These are phyloP conservation scores for Glycine tomentella DNA, from an alignment of 306 rosid species.

Conservation along the genomic window DNA sequence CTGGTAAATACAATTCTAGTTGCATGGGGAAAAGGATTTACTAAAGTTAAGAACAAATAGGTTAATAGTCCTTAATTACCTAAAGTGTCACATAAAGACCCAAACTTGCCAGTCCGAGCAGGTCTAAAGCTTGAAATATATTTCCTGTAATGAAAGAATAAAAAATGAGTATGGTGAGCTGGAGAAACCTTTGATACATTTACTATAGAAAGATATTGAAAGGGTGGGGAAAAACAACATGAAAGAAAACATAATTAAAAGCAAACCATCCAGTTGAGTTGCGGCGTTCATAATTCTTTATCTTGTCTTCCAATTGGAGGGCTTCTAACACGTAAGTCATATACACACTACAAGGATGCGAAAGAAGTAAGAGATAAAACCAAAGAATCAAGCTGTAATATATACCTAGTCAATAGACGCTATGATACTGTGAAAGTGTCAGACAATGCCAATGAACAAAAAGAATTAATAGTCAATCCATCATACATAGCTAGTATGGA, in stretches of 20 bases:
- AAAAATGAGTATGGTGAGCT: background rate
- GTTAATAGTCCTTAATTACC: conserved; percentile 56
- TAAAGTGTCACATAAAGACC: conserved; percentile 64
- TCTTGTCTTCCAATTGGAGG: conserved; percentile 84
- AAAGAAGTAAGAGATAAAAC: conserved; percentile 26
- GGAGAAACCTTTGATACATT: conserved; percentile 32
- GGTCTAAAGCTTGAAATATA: conserved; percentile 81
- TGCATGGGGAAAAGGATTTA: background rate
- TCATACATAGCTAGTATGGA: conserved; percentile 6
- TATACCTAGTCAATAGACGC: conserved; percentile 33
- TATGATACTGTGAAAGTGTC: background rate
- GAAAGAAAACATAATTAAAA: conserved; percentile 16
- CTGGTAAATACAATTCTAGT: background rate
- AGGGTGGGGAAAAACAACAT: background rate
- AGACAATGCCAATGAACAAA: conserved; percentile 37
- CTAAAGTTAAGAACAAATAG: conserved; percentile 33
- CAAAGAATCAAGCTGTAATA: conserved; percentile 18
- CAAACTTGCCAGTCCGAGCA: conserved; percentile 70
- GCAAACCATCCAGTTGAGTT: conserved; percentile 90
- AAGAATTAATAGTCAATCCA: background rate
- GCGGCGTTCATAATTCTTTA: conserved; percentile 79
- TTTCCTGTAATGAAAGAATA: conserved; percentile 69
- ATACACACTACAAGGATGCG: conserved; percentile 74
- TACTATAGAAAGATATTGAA: conserved; percentile 2
- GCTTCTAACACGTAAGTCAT: conserved; percentile 84